Evolutionary conservation across 805 yeast genomes (phyloP).

Genomic region (Candida wancherniae): DNA sequence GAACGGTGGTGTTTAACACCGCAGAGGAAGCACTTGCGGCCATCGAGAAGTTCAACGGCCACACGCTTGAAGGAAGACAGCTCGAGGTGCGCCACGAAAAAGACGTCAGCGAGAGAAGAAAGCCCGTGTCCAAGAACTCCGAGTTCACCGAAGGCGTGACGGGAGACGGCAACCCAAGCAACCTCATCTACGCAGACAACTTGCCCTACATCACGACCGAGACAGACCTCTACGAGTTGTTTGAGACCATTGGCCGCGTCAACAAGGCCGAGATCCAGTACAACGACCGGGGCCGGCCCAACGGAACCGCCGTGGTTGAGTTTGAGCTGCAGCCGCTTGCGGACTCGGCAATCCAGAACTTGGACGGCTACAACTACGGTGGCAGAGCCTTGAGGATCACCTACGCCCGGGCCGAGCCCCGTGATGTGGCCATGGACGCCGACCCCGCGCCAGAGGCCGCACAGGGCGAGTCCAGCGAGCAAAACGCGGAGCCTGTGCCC

Average conservation of each 20-base stretch:
- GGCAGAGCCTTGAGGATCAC: conserved; percentile 66
- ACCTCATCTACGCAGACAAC: conserved; percentile 61
- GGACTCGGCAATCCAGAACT: conserved; percentile 65
- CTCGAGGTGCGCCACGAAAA: conserved; percentile 76
- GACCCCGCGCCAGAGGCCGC: conserved; percentile 7
- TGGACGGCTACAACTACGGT: conserved; percentile 81
- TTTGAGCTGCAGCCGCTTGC: conserved; percentile 66
- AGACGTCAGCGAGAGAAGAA: conserved; percentile 14
- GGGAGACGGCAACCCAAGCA: conserved; percentile 51
- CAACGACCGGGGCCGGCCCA: conserved; percentile 54
- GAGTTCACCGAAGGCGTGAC: conserved; percentile 64
- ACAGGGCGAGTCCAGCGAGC: conserved; percentile 2
- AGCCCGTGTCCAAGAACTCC: conserved; percentile 31
- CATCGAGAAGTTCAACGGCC: conserved; percentile 62
- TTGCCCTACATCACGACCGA: conserved; percentile 87
- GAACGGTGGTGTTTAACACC: conserved; percentile 67
- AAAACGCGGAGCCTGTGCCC: neutral
- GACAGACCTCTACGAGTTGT: conserved; percentile 77
- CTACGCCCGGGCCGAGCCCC: conserved; percentile 43
- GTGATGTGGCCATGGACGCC: conserved; percentile 1
- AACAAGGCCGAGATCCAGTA: conserved; percentile 70
- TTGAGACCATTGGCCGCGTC: conserved; percentile 78
- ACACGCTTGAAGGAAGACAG: conserved; percentile 67
- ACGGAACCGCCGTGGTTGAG: conserved; percentile 83
- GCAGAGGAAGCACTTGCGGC: conserved; percentile 70